These are phyloP conservation scores for Bauhinia variegata DNA, from an alignment of 306 rosid species.

Conservation along the genomic window DNA sequence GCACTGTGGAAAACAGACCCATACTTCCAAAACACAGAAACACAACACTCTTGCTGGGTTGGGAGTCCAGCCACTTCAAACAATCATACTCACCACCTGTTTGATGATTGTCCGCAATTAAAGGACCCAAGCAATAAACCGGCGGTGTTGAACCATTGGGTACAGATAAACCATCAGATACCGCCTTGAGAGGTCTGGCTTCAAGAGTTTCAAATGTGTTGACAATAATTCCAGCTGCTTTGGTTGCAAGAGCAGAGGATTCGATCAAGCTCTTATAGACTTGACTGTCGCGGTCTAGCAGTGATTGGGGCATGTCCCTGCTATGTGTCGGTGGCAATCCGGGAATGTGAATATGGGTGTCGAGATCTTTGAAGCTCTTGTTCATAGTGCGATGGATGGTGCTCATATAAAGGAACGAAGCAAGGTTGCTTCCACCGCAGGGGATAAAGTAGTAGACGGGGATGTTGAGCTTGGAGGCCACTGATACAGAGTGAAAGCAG, in stretches of 20 bases:
- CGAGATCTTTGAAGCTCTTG: conserved; percentile 42
- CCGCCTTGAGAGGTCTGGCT: conserved; percentile 26
- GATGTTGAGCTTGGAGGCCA: conserved; percentile 37
- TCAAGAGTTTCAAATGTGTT: conserved; percentile 54
- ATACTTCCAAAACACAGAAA: conserved; percentile 60
- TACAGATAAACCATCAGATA: conserved; percentile 41
- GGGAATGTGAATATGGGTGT: conserved; percentile 29
- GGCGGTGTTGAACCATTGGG: conserved; percentile 33
- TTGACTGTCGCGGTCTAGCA: conserved; percentile 38
- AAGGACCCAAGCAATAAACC: conserved; percentile 43
- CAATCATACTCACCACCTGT: conserved; percentile 18
- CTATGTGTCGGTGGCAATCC: conserved; percentile 45
- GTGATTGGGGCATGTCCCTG: conserved; percentile 26
- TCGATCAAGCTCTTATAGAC: conserved; percentile 24
- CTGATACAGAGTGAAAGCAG: conserved; percentile 30
- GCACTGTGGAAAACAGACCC: conserved; percentile 48
- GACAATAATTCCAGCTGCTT: conserved; percentile 41
- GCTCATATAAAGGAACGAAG: conserved; percentile 12
- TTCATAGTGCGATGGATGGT: conserved; percentile 32
- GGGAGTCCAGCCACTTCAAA: conserved; percentile 49
- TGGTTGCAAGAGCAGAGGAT: neutral
- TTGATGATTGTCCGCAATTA: neutral
- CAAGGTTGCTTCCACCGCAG: conserved; percentile 23
- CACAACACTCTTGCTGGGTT: conserved; percentile 51
- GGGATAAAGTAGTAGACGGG: conserved; percentile 38